Percentiles rank a stretch among this genome's conserved stretches.
Conservation (phyloP, 768 basidiomycete species). For the Lactarius hatsudake region DNA sequence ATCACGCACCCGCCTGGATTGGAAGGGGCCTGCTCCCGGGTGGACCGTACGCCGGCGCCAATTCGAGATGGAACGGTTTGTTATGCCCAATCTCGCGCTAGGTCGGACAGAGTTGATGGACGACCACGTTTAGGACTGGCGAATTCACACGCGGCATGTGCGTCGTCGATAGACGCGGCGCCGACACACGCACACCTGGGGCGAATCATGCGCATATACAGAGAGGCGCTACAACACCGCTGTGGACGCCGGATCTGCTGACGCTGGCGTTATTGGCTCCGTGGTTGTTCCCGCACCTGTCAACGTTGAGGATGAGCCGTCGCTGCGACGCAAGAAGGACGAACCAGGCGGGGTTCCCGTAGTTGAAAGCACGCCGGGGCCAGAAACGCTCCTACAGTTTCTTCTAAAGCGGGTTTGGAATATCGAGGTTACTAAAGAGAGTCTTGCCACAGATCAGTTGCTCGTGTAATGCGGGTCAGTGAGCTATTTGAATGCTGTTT, state of each 20-base stretch:
- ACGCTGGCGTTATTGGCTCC: conserved; percentile 34
- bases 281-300: conserved; percentile 54
- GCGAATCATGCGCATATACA: conserved; percentile 64
- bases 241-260: conserved; percentile 30
- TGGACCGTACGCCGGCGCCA: conserved; percentile 47
- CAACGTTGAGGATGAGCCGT: conserved; percentile 40
- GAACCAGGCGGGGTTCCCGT: conserved; percentile 33
- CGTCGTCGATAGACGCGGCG: conserved; percentile 74
- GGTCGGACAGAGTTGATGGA: background rate
- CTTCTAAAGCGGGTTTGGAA: conserved; percentile 60
- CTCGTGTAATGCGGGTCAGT: conserved; percentile 4
- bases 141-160: conserved; percentile 87
- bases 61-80: conserved; percentile 26
- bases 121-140: conserved; percentile 48
- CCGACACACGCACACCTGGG: conserved; percentile 64
- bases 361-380: conserved; percentile 67
- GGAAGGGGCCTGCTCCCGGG: conserved; percentile 39
- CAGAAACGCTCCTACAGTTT: conserved; percentile 44
- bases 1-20: conserved; percentile 57
- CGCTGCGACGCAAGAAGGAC: background rate
- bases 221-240: conserved; percentile 44
- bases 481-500: background rate
- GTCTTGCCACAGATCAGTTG: background rate
- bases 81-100: background rate
- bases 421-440: conserved; percentile 20